Conservation (phyloP, 2,329 filamentous ascomycete genomes). For the Pestalotiopsis sp. region DNA sequence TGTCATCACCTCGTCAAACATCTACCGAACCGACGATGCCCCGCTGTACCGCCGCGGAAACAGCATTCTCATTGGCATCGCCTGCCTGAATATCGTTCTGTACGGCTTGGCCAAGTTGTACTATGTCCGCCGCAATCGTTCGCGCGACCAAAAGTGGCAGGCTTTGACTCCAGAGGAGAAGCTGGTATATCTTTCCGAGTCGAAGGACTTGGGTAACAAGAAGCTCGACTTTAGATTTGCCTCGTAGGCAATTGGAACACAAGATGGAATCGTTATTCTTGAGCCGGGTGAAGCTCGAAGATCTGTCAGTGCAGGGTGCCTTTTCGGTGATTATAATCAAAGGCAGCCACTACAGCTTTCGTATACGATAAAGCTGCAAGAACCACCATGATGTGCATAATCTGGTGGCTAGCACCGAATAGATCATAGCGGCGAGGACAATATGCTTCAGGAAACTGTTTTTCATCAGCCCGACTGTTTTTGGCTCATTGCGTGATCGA, state of each 20-base stretch:
- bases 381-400: slow-evolving; percentile 51
- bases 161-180: slow-evolving; percentile 50
- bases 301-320: not conserved
- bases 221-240: slow-evolving; percentile 45
- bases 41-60: slow-evolving; percentile 59
- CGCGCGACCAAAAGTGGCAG: slow-evolving; percentile 47
- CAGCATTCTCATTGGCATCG: slow-evolving; percentile 52
- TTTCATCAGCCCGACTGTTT: not conserved
- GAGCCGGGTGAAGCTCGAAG: not conserved
- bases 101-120: slow-evolving; percentile 54
- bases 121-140: slow-evolving; percentile 52
- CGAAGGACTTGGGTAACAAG: slow-evolving; percentile 46
- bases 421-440: slow-evolving; percentile 47
- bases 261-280: no score
- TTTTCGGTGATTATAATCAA: slow-evolving; percentile 12
- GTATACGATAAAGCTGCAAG: slow-evolving; percentile 41
- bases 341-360: slow-evolving; percentile 32
- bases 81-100: slow-evolving; percentile 49
- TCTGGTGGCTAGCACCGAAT: slow-evolving; percentile 49
- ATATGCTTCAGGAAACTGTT: slow-evolving; percentile 46
- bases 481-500: not conserved
- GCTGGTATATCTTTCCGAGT: slow-evolving; percentile 48
- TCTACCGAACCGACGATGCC: slow-evolving; percentile 45
- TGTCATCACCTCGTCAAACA: slow-evolving; percentile 37
- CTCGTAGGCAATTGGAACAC: slow-evolving; percentile 17